Base-by-base conservation (phyloP, 495 filamentous ascomycete genomes). In the Pyrenula aspistea region DNA sequence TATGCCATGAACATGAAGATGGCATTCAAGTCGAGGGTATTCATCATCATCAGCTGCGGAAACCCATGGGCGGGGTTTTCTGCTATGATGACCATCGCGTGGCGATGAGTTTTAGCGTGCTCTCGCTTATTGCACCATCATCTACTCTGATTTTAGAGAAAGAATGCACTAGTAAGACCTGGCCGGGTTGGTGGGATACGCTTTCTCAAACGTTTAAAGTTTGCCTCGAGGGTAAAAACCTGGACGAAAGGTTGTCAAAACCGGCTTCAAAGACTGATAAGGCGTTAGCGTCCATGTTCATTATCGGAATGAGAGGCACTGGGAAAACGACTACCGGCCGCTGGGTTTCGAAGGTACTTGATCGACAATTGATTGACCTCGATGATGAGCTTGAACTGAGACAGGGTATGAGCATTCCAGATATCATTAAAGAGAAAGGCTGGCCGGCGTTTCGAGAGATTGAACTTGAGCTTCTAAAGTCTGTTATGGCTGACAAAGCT, bases 1-100 rank as follows among this genome's bases (percentile, higher is more conserved):
- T 76, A 12, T 96, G 90, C 67, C 79, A 84, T 12, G 89, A 95
- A 66, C 82, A 94, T 48, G 88, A 94, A 47, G 91, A 99, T 67
- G 93, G 93, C 36, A 94, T 99, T 56, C 83, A 89, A 63, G 83
- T 95, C 42, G 80, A 86, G 51, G 89, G 89, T 2, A 82, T 77
- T 55, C 77, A 86, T 19, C 75, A 79, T 54, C 71, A 67, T 25
- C 74, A 73, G 31, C 77, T 95, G 52, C 74, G 75, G 36, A 73
- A 78, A 52, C 86, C 91, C 2, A 61, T 67, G 25, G 78, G 77
- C 21, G 86, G 89, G 55, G 73, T 99, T 55, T 87, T 85, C 74
- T 97, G 93, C 73, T 97, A 97, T 61, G 93, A 99, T 68, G 93
- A 99, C 64, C 93, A 99, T 68, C 87, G 93, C 57, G 91, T 99